Base-by-base conservation (phyloP, 116 monocot genomes). In the Cymodocea nodosa region DNA sequence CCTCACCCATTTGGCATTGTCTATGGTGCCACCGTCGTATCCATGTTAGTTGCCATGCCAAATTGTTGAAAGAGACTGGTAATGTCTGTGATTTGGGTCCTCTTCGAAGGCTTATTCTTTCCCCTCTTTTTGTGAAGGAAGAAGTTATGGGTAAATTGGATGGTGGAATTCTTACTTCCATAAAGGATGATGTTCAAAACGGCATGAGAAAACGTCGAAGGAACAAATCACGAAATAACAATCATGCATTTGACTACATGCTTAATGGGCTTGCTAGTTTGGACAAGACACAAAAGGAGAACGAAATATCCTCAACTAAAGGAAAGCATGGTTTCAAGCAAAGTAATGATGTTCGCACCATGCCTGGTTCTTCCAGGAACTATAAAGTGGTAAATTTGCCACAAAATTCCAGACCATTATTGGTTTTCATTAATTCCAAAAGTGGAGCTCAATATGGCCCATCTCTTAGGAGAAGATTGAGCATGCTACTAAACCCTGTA, bases 351-450 rank as follows among this genome's bases (percentile, higher is more conserved):
- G 17, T 6, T 59, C 40, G n/a, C 13, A 19, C 49, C 50, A 36
- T 48, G 37, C 4, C 51, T 52, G 54, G 50, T 40, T 8, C 17
- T 20, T 34, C 16, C 30, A 82, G 60, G 62, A 78, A 82, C 63
- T 87, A 86, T 59, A 68, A 84, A 67, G 52, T 94, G 49, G 74
- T 87, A 48, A 66, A 94, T 78, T 73, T 94, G 66, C 80, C 80
- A 2, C 71, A 72, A 13, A 87, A 89, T 87, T 65, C 84, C 13
- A 84, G 87, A 50, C 89, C 94, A 50, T 80, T 94, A 19, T 80
- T 94, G 49, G 94, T 94, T 64, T 94, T 89, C 70, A 87, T 94
- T 51, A 94, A 94, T 77, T 80, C 68, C 4, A 94, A 79, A 74
- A 94, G 90, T 75, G 94, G 94, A 69, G 86, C 72, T 59, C 90